phyloP scores from a whole-genome alignment of 805 yeast species.

The Cyberlindnera americana region DNA sequence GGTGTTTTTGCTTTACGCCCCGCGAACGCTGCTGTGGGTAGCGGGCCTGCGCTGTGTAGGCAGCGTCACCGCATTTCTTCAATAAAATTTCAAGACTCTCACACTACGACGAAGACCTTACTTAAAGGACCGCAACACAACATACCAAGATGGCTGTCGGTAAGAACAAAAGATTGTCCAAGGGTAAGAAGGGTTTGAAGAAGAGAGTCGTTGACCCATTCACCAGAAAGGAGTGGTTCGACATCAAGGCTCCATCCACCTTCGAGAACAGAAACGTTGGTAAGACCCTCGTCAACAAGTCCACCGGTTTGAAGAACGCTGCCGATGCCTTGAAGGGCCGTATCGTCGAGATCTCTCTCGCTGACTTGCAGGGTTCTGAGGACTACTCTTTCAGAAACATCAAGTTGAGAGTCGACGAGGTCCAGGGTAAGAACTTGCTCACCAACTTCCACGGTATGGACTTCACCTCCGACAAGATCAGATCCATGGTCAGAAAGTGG shows the following conservation, averaged over 20 bases:
- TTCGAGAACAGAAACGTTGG: slow-evolving; percentile 98
- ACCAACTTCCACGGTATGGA: slow-evolving; percentile 99
- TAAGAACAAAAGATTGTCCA: slow-evolving; percentile 78
- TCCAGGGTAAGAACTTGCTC: slow-evolving; percentile 96
- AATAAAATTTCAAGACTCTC: slow-evolving; percentile 18
- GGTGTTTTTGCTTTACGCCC: slow-evolving; percentile 7
- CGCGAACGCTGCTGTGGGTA: background rate
- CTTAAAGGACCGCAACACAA: slow-evolving; percentile 8
- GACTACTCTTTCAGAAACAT: slow-evolving; percentile 98
- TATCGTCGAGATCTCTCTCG: slow-evolving; percentile 91
- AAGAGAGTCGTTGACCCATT: slow-evolving; percentile 99
- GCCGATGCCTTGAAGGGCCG: slow-evolving; percentile 98
- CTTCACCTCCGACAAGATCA: slow-evolving; percentile 96
- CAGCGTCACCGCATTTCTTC: slow-evolving; percentile 6
- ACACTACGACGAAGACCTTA: slow-evolving; percentile 29
- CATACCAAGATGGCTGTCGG: slow-evolving; percentile 57
- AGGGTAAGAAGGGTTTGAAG: slow-evolving; percentile 97
- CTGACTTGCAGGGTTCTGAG: slow-evolving; percentile 98
- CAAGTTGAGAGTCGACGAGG: slow-evolving; percentile 97
- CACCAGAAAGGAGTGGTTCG: slow-evolving; percentile 99
- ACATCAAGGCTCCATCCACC: slow-evolving; percentile 97
- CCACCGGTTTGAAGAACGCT: slow-evolving; percentile 97
- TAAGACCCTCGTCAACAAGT: slow-evolving; percentile 96
- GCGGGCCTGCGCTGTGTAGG: slow-evolving; percentile 2
- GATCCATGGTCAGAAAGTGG: slow-evolving; percentile 98